Conservation (phyloP, 176 grass and related monocot species). For the Aegilops bicornis region DNA sequence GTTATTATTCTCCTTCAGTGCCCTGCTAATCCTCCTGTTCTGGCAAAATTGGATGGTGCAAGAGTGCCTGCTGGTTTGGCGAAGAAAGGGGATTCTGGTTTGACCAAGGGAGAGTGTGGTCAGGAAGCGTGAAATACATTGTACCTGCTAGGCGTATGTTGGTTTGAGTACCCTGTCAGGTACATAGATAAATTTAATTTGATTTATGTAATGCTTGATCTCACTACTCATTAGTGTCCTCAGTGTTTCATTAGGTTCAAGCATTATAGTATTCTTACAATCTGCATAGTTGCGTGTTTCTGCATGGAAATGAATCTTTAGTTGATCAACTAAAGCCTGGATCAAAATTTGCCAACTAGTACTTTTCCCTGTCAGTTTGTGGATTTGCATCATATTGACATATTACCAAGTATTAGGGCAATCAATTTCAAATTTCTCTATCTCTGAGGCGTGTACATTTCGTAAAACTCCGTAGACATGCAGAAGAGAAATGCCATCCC, state of each 20-base stretch:
- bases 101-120: neutral
- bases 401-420: neutral
- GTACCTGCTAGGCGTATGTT: no score
- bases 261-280: neutral
- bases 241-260: neutral
- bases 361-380: neutral
- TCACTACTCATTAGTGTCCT: no score
- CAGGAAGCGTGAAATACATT: neutral
- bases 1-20: neutral
- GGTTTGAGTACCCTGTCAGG: neutral
- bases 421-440: neutral
- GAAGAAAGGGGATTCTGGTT: neutral
- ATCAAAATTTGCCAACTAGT: neutral
- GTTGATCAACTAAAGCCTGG: no score
- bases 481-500: no score
- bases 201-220: neutral
- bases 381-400: neutral
- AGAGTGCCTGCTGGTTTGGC: neutral
- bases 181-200: neutral
- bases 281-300: neutral
- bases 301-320: neutral
- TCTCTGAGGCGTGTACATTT: no score
- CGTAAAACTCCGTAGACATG: no score
- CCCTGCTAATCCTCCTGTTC: neutral
- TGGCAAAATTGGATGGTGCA: neutral